A percentile compares a stretch with the other conserved stretches of the same genome.
Evolutionary conservation across 257 asterid genomes (phyloP).

Genomic region (Avicennia marina): DNA sequence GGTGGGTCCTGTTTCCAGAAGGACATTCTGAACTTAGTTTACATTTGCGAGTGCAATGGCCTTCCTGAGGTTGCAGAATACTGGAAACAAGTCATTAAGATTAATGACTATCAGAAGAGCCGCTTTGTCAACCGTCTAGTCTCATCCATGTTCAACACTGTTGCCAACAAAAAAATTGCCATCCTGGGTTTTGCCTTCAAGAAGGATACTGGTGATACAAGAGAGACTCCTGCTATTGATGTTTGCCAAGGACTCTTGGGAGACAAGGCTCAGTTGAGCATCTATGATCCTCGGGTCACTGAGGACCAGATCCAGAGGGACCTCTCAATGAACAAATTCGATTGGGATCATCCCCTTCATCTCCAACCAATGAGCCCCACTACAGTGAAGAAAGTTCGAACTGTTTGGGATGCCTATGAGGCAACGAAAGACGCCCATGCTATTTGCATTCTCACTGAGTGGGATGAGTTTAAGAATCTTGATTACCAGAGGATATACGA

Average conservation of each 20-base stretch:
- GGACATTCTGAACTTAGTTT: constrained; percentile 77
- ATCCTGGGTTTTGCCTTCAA: constrained; percentile 78
- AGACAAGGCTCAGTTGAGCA: constrained; percentile 75
- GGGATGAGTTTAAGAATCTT: constrained; percentile 85
- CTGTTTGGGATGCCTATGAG: constrained; percentile 67
- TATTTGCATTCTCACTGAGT: constrained; percentile 79
- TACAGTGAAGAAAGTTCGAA: constrained; percentile 58
- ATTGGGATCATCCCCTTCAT: constrained; percentile 91
- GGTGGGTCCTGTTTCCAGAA: constrained; percentile 95
- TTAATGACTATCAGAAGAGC: constrained; percentile 73
- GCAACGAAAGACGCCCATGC: constrained; percentile 81
- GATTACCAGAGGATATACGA: constrained; percentile 74
- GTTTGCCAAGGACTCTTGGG: constrained; percentile 84
- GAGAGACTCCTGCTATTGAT: constrained; percentile 86
- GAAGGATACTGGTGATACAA: constrained; percentile 81
- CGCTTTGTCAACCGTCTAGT: constrained; percentile 79
- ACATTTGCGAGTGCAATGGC: constrained; percentile 88
- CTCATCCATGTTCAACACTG: constrained; percentile 80
- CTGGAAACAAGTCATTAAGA: constrained; percentile 91
- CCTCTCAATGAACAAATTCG: constrained; percentile 76
- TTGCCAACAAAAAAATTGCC: constrained; percentile 78
- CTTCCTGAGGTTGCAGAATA: constrained; percentile 83
- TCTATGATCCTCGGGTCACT: constrained; percentile 77
- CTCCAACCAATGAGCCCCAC: constrained; percentile 91
- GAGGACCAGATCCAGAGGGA: constrained; percentile 89